Evolutionary conservation across 352 stramenopile genomes (phyloP), one percentile per base, ranked within the genome.

Genomic region (Phytopythium mirpurense): DNA sequence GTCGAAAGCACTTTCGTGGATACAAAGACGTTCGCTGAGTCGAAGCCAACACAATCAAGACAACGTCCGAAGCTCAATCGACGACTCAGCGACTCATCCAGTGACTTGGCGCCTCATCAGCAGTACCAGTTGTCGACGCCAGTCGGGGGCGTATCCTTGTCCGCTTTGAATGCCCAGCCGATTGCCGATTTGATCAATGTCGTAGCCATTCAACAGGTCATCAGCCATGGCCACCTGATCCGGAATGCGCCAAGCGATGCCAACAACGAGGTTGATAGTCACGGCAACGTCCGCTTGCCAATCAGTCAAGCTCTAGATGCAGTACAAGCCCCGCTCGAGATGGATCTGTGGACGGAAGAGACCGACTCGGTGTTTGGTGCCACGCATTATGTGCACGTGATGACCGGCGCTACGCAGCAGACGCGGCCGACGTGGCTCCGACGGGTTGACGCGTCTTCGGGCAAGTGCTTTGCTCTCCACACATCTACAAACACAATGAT

Each of bases 361-460:
- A 23, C 51, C 2, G 47, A 57, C 18, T 9, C 35, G 12, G n/a
- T 12, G 8, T 9, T 40, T 3, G 40, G 27, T 6, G 26, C 31
- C 16, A 16, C 54, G n/a, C 44, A 36, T 6, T 68, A 62, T 34
- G 41, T 62, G 11, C 36, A 62, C 16, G 29, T 51, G 3, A 16
- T 34, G 4, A 60, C 60, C 5, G 60, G 60, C 1, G 6, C 18
- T 11, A 50, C 29, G n/a, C 60, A 57, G 15, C 34, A 23, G 4
- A 21, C 51, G 18, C 2, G 53, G 9, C 60, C 60, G 2, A 48
- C 51, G 44, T 67, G 60, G 60, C 38, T 67, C 19, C 35, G 51
- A 29, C 44, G 50, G 3, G n/a, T 23, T 2, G 56, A 67, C 6
- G 10, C 38, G 9, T 31, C 38, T 1, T 56, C 60, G 15, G 56